Conservation (phyloP, 2,329 filamentous ascomycete species). For the Ceratocystis albifundus region DNA sequence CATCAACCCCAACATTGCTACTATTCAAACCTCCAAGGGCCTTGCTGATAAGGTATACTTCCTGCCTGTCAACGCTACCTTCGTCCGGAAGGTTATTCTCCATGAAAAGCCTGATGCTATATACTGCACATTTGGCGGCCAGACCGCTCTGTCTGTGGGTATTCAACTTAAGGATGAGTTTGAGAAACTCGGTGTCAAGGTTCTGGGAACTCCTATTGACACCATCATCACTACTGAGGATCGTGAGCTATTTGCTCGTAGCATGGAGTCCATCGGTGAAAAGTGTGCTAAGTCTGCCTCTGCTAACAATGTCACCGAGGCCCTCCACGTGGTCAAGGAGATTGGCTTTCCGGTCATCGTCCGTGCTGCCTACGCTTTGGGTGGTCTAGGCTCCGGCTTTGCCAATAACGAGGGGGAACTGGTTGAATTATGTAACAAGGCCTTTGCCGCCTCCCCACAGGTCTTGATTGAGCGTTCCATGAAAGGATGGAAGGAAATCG, state of each 20-base stretch:
- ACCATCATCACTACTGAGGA: slow-evolving; percentile 99
- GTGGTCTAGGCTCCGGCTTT: slow-evolving; percentile 90
- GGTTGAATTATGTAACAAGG: slow-evolving; percentile 80
- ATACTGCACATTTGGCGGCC: slow-evolving; percentile 94
- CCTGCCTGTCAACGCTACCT: slow-evolving; percentile 89
- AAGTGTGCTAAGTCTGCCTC: slow-evolving; percentile 97
- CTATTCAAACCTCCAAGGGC: slow-evolving; percentile 96
- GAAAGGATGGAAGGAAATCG: slow-evolving; percentile 99
- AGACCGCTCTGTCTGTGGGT: slow-evolving; percentile 91
- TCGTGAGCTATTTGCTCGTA: slow-evolving; percentile 89
- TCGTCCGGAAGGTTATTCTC: slow-evolving; percentile 93
- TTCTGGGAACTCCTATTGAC: slow-evolving; percentile 90
- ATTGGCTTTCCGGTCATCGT: slow-evolving; percentile 97
- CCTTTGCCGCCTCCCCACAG: slow-evolving; percentile 88
- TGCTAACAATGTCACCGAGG: slow-evolving; percentile 77
- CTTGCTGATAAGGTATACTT: slow-evolving; percentile 98
- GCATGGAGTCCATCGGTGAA: slow-evolving; percentile 96
- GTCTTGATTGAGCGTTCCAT: slow-evolving; percentile 95
- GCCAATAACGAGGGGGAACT: slow-evolving; percentile 78
- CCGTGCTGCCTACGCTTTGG: slow-evolving; percentile 87
- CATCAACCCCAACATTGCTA: slow-evolving; percentile 98
- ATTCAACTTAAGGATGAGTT: slow-evolving; percentile 98
- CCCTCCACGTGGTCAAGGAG: slow-evolving; percentile 71
- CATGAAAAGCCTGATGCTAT: slow-evolving; percentile 93
- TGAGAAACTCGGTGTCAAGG: slow-evolving; percentile 78